phyloP scores from a whole-genome alignment of 129 eudicot species.

The Tagetes erecta region DNA sequence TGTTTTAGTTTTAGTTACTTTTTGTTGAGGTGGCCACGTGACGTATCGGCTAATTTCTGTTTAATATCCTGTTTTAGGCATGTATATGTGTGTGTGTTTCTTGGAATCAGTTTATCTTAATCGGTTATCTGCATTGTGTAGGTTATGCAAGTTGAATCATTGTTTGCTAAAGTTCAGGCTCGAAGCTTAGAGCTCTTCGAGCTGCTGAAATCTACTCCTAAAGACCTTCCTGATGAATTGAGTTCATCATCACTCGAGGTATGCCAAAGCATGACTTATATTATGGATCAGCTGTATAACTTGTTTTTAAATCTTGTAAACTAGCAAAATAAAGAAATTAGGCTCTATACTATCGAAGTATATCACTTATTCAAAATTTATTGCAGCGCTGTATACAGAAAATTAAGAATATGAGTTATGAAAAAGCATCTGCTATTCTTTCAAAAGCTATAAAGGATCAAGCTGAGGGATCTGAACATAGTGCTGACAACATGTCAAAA shows the following conservation, averaged over 20 bases:
- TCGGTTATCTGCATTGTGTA: constrained; percentile 31
- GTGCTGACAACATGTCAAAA: constrained; percentile 52
- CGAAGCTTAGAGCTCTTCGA: constrained; percentile 61
- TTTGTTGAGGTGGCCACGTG: not conserved
- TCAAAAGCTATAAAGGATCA: constrained; percentile 66
- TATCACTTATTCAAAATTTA: constrained; percentile 9
- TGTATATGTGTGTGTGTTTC: not conserved
- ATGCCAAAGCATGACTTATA: constrained; percentile 2
- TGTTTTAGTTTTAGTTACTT: not conserved
- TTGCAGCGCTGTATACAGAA: constrained; percentile 70
- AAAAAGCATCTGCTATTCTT: constrained; percentile 53
- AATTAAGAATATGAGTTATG: constrained; percentile 52
- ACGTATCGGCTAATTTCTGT: not conserved
- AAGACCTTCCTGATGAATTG: constrained; percentile 53
- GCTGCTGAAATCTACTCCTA: constrained; percentile 56
- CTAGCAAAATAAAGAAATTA: not conserved
- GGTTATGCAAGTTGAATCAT: constrained; percentile 86
- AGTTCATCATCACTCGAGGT: constrained; percentile 83
- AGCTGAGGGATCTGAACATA: constrained; percentile 69
- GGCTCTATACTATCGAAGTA: not conserved
- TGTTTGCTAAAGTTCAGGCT: constrained; percentile 44
- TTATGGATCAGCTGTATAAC: not conserved
- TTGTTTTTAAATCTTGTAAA: not conserved
- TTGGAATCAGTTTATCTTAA: constrained; percentile 15
- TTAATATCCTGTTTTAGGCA: not conserved